Percentiles rank a stretch among this genome's conserved stretches.
Evolutionary conservation across 2,329 filamentous ascomycete species (phyloP).

Genomic region (Apiospora saccharicola): DNA sequence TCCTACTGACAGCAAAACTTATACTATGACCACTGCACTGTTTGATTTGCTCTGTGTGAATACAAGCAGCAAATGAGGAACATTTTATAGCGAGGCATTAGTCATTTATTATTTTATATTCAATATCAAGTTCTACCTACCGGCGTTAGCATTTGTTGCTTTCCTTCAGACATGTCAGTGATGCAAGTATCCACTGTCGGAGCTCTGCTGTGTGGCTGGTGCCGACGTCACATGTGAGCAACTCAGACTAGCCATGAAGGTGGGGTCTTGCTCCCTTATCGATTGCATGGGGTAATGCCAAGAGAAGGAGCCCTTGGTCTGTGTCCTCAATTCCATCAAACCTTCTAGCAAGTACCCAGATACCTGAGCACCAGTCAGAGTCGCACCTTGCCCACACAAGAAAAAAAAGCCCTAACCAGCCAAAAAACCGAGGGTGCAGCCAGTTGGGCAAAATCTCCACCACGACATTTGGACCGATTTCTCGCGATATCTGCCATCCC

Average conservation of each 20-base stretch:
- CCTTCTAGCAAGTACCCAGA: constrained; percentile 10
- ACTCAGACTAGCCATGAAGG: not conserved
- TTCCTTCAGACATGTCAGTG: not conserved
- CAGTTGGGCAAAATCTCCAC: constrained; percentile 23
- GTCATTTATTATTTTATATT: not conserved
- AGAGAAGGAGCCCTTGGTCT: constrained; percentile 18
- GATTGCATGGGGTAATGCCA: constrained; percentile 27
- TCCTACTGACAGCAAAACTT: not conserved
- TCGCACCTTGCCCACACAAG: constrained; percentile 19
- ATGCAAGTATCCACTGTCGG: constrained; percentile 22
- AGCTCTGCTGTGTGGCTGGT: constrained; percentile 31
- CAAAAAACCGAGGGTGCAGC: constrained; percentile 25
- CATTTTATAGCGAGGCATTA: not conserved
- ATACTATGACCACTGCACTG: not conserved
- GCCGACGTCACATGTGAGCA: constrained; percentile 31
- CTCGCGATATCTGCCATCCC: constrained; percentile 27
- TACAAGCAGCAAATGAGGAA: not conserved
- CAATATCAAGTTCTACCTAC: not conserved
- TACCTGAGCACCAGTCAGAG: not conserved
- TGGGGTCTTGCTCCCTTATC: constrained; percentile 28
- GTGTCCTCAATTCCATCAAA: not conserved
- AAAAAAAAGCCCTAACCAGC: constrained; percentile 22
- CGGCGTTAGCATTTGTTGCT: too few species aligned
- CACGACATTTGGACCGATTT: constrained; percentile 26
- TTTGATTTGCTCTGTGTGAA: not conserved